Evolutionary conservation across 2,329 filamentous ascomycete genomes (phyloP).

Genomic region (Zarea fungicola): DNA sequence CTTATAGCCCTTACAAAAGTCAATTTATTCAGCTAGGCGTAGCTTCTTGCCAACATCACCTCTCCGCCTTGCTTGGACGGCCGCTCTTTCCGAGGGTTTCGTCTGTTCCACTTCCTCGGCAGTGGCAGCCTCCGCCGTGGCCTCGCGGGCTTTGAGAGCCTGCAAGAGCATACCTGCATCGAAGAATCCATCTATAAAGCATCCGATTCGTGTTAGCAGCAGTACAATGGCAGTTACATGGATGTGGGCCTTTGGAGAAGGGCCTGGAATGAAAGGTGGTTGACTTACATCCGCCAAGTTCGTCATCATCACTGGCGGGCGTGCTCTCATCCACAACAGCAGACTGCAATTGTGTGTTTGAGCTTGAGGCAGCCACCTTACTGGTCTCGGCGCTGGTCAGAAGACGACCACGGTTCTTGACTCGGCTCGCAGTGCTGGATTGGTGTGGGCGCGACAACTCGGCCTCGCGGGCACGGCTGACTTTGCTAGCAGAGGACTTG

Average conservation of each 20-base stretch:
- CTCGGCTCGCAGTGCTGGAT: conserved; percentile 30
- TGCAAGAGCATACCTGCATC: conserved; percentile 92
- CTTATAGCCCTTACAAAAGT: too few species aligned
- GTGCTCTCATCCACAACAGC: conserved; percentile 62
- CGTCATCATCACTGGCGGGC: conserved; percentile 75
- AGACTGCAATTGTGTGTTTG: conserved; percentile 40
- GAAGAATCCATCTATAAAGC: conserved; percentile 82
- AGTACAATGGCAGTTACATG: conserved; percentile 4
- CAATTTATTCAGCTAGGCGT: conserved; percentile 28
- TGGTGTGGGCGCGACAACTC: conserved; percentile 35
- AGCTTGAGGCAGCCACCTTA: conserved; percentile 31
- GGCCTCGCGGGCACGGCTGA: conserved; percentile 50
- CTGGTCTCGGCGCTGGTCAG: conserved; percentile 55
- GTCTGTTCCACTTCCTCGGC: conserved; percentile 45
- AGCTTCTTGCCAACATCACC: conserved; percentile 70
- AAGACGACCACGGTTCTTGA: conserved; percentile 69
- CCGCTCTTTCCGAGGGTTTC: conserved; percentile 54
- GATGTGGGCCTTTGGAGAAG: not conserved
- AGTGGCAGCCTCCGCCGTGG: conserved; percentile 38
- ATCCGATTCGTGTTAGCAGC: conserved; percentile 22
- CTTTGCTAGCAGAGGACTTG: conserved; percentile 36
- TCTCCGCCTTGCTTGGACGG: conserved; percentile 52
- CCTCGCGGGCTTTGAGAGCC: conserved; percentile 65
- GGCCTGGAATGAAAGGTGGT: conserved; percentile 7
- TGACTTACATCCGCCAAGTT: conserved; percentile 84